These are phyloP conservation scores for Cicer chorassanicum DNA, from an alignment of 306 rosid genomes.

Conservation along the genomic window DNA sequence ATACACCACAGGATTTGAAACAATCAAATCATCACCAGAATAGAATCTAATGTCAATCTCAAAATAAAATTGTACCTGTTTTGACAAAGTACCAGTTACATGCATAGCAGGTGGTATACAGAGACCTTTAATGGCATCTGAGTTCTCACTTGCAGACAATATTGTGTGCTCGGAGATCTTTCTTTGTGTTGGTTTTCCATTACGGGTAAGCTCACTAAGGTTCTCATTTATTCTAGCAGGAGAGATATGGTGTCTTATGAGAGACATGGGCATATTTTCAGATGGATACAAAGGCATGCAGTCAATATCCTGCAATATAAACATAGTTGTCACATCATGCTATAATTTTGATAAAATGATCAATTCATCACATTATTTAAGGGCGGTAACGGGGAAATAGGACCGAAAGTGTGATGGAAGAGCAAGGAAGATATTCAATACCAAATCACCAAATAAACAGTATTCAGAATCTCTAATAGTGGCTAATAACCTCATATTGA, in stretches of 20 bases:
- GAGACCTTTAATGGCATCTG: conserved; percentile 53
- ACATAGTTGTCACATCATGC: conserved; percentile 41
- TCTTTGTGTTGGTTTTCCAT: conserved; percentile 56
- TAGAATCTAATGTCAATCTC: conserved; percentile 40
- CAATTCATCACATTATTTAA: conserved; percentile 7
- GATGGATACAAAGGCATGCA: conserved; percentile 89
- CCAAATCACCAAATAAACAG: conserved; percentile 27
- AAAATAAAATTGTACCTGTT: conserved; percentile 59
- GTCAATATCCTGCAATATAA: conserved; percentile 77
- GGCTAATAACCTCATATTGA: conserved; percentile 29
- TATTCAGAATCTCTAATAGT: conserved; percentile 28
- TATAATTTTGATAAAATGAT: conserved; percentile 33
- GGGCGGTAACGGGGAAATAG: conserved; percentile 17
- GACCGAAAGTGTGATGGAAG: conserved; percentile 34
- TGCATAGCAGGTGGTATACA: conserved; percentile 52
- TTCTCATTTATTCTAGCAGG: conserved; percentile 56
- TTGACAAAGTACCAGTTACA: conserved; percentile 56
- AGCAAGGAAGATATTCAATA: conserved; percentile 29
- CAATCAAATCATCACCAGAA: conserved; percentile 42
- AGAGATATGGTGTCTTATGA: conserved; percentile 51
- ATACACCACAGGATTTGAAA: conserved; percentile 19
- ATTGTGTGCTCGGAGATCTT: conserved; percentile 58
- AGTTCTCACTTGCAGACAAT: conserved; percentile 51
- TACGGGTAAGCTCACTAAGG: conserved; percentile 55
- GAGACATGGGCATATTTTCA: conserved; percentile 78